Conservation (phyloP, 257 asterid genomes). For the Orobanche coerulescens region DNA sequence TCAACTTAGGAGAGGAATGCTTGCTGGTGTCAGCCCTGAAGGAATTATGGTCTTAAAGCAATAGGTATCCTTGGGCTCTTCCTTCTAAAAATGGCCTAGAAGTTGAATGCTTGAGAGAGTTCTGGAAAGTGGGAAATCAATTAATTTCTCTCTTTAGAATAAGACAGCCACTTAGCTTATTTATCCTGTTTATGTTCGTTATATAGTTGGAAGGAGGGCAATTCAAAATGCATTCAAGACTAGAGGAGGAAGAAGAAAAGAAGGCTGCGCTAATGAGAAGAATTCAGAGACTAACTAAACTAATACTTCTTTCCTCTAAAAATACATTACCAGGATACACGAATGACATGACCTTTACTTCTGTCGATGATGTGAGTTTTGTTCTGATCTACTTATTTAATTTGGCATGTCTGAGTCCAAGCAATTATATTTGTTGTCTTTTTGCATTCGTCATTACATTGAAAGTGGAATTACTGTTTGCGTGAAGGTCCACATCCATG, state of each 20-base stretch:
- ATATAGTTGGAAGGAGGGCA: slow-evolving; percentile 92
- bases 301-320: slow-evolving; percentile 97
- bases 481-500: not conserved
- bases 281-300: slow-evolving; percentile 89
- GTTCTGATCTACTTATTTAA: slow-evolving; percentile 17
- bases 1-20: slow-evolving; percentile 77
- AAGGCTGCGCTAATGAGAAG: slow-evolving; percentile 97
- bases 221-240: slow-evolving; percentile 88
- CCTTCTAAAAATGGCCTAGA: not conserved
- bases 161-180: slow-evolving; percentile 1
- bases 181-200: slow-evolving; percentile 8
- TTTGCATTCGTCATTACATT: slow-evolving; percentile 4
- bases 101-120: not conserved
- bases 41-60: slow-evolving; percentile 72
- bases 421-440: not conserved
- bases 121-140: not conserved
- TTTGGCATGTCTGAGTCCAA: slow-evolving; percentile 12
- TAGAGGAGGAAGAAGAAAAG: slow-evolving; percentile 99
- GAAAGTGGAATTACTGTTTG: slow-evolving; percentile 1
- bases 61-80: slow-evolving; percentile 41
- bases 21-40: slow-evolving; percentile 76
- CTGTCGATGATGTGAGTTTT: slow-evolving; percentile 61
- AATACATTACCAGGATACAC: slow-evolving; percentile 60
- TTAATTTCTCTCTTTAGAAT: not conserved
- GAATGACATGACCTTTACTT: slow-evolving; percentile 44